phyloP scores from a whole-genome alignment of 2,329 filamentous ascomycete species.

The Aurifilum marmelostoma region DNA sequence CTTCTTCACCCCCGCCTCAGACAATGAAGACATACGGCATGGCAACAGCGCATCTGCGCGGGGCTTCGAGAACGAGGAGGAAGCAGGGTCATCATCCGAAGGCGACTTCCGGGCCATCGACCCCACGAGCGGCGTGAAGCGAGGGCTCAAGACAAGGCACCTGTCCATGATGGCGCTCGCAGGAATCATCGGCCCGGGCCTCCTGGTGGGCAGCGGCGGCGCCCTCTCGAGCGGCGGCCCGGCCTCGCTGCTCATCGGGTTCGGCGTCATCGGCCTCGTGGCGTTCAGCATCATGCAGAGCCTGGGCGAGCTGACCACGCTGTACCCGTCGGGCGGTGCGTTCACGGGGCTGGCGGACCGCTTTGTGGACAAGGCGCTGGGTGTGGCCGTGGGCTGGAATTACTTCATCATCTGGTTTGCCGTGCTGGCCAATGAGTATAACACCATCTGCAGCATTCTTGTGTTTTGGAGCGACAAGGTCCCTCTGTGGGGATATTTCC shows the following conservation, averaged over 20 bases:
- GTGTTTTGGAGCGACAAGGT: conserved; percentile 66
- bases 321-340: conserved; percentile 71
- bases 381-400: conserved; percentile 71
- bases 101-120: conserved; percentile 54
- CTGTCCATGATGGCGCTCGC: conserved; percentile 68
- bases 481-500: conserved; percentile 69
- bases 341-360: conserved; percentile 73
- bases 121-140: conserved; percentile 67
- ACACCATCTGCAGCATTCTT: conserved; percentile 68
- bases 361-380: conserved; percentile 72
- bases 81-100: conserved; percentile 35
- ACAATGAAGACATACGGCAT: conserved; percentile 10
- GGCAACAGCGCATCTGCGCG: conserved; percentile 11
- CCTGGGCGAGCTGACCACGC: conserved; percentile 72
- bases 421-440: conserved; percentile 72
- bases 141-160: conserved; percentile 70
- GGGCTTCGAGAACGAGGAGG: conserved; percentile 40
- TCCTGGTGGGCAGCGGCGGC: conserved; percentile 72
- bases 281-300: conserved; percentile 72
- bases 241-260: conserved; percentile 73
- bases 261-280: conserved; percentile 71
- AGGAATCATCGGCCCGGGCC: conserved; percentile 68
- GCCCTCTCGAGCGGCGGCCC: conserved; percentile 71
- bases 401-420: conserved; percentile 69
- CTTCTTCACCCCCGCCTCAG: conserved; percentile 3